These are phyloP conservation scores for Aspergillus eucalypticola DNA, from an alignment of 2,329 filamentous ascomycete genomes.

Conservation along the genomic window DNA sequence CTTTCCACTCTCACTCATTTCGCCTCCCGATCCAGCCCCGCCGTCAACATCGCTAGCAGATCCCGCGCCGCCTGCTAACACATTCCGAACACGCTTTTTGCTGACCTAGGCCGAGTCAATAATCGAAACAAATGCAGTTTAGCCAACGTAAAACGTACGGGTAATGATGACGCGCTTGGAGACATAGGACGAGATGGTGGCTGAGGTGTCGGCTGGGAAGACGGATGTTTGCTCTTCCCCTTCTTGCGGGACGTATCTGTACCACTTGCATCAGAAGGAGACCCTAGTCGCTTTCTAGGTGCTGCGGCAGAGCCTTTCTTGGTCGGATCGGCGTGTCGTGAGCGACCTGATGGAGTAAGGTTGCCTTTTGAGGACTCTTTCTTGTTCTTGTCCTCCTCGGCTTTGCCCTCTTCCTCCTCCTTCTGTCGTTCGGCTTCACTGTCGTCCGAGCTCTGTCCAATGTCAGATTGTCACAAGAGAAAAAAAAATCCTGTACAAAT, in stretches of 20 bases:
- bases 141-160: slow-evolving; percentile 27
- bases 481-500: too few species aligned
- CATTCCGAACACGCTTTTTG: slow-evolving; percentile 52
- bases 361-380: slow-evolving; percentile 66
- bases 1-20: slow-evolving; percentile 48
- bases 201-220: slow-evolving; percentile 35
- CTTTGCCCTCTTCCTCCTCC: slow-evolving; percentile 61
- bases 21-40: slow-evolving; percentile 50
- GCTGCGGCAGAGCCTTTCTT: slow-evolving; percentile 55
- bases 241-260: slow-evolving; percentile 86
- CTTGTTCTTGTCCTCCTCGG: slow-evolving; percentile 56
- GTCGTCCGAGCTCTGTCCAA: slow-evolving; percentile 58
- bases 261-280: slow-evolving; percentile 88
- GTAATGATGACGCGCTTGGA: slow-evolving; percentile 62
- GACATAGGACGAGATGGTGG: slow-evolving; percentile 59
- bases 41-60: slow-evolving; percentile 60
- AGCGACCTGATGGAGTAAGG: slow-evolving; percentile 64
- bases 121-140: not conserved
- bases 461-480: slow-evolving; percentile 13
- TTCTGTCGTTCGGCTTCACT: slow-evolving; percentile 65
- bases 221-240: slow-evolving; percentile 65
- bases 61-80: slow-evolving; percentile 36
- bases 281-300: slow-evolving; percentile 78
- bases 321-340: slow-evolving; percentile 53
- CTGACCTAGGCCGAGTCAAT: slow-evolving; percentile 40